These are phyloP conservation scores for Galerina marginata DNA, from an alignment of 768 basidiomycete species.

Conservation along the genomic window DNA sequence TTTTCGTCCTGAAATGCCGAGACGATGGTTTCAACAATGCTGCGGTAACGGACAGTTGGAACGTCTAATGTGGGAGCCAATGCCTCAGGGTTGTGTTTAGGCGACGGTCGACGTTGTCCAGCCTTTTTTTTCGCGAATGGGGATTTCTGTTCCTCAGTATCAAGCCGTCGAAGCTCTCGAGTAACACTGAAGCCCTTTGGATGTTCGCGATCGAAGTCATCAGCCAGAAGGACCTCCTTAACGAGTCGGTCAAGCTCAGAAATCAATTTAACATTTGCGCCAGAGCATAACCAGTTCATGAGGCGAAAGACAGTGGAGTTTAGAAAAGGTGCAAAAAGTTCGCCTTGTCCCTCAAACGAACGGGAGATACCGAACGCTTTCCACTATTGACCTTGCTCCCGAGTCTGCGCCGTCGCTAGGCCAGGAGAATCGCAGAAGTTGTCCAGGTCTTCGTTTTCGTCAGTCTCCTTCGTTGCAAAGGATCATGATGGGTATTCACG, in stretches of 20 bases:
- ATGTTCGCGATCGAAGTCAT: slow-evolving; percentile 26
- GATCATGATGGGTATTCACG: too few relatives aligned
- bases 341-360: too few relatives aligned
- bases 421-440: too few relatives aligned
- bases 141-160: slow-evolving; percentile 11
- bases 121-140: not conserved
- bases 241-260: slow-evolving; percentile 33
- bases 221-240: slow-evolving; percentile 27
- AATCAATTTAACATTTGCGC: slow-evolving; percentile 28
- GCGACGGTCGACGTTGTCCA: slow-evolving; percentile 21
- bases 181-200: slow-evolving; percentile 22
- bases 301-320: not conserved
- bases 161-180: not conserved
- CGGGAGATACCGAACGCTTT: too few relatives aligned
- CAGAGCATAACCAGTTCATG: slow-evolving; percentile 4
- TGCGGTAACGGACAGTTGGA: slow-evolving; percentile 31
- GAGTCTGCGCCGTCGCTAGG: too few relatives aligned
- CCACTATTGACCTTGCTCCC: too few relatives aligned
- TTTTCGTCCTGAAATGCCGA: slow-evolving; percentile 2
- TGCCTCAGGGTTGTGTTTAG: too few relatives aligned
- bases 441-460: too few relatives aligned
- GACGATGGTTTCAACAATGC: slow-evolving; percentile 27
- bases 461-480: too few relatives aligned
- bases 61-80: slow-evolving; percentile 22
- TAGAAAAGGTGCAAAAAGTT: too few relatives aligned